phyloP scores from a whole-genome alignment of 129 eudicot species.

The Flaveria ramosissima region DNA sequence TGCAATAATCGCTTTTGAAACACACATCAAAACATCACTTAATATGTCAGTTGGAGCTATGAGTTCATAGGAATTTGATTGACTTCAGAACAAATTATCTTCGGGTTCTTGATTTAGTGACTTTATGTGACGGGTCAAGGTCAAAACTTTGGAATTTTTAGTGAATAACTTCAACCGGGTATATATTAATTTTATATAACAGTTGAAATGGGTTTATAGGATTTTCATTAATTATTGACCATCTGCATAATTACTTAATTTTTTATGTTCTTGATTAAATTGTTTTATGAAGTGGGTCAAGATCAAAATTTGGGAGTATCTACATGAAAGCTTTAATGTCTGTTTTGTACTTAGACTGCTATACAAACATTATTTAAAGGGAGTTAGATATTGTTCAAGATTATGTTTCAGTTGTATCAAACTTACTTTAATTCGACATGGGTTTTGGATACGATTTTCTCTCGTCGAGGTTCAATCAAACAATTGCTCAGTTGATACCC shows the following conservation, averaged over 20 bases:
- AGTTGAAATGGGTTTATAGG: background rate
- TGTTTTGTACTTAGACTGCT: conserved; percentile 14
- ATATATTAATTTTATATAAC: background rate
- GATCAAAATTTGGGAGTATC: background rate
- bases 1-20: too few species aligned
- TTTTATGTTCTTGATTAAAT: background rate
- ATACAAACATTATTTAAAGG: background rate
- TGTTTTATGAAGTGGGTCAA: conserved; percentile 1
- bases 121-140: too few species aligned
- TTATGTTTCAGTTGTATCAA: too few species aligned
- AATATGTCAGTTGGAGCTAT: too few species aligned
- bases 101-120: background rate
- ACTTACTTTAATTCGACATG: too few species aligned
- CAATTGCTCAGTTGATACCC: too few species aligned
- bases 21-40: too few species aligned
- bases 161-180: too few species aligned
- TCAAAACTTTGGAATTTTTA: too few species aligned
- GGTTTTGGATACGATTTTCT: too few species aligned
- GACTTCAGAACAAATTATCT: background rate
- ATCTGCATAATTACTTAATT: background rate
- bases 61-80: too few species aligned
- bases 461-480: too few species aligned
- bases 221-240: background rate
- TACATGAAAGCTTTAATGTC: background rate
- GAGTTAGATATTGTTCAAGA: background rate